Evolutionary conservation across 805 yeast genomes (phyloP).

Genomic region (Suhomyces pyralidae): DNA sequence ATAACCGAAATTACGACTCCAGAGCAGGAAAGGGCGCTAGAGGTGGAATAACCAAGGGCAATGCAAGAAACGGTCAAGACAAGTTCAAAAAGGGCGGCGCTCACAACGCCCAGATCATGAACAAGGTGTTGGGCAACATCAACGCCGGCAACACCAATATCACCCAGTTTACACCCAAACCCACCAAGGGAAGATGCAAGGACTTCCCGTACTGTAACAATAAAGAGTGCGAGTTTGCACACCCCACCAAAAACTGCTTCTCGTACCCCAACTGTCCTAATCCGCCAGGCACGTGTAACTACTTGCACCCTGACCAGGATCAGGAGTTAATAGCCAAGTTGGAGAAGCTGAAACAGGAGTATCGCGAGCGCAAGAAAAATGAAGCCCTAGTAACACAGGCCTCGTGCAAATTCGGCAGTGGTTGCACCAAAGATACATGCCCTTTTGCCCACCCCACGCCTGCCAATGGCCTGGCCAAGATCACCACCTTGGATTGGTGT

Average conservation of each 20-base stretch:
- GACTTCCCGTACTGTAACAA: conserved; percentile 70
- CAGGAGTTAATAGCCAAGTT: conserved; percentile 65
- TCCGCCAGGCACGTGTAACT: conserved; percentile 78
- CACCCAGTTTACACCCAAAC: conserved; percentile 38
- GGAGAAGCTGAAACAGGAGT: conserved; percentile 58
- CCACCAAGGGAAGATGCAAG: conserved; percentile 63
- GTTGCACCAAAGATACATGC: conserved; percentile 76
- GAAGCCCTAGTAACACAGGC: conserved; percentile 36
- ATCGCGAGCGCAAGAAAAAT: conserved; percentile 35
- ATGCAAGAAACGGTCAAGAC: conserved; percentile 11
- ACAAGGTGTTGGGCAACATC: conserved; percentile 39
- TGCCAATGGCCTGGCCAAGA: conserved; percentile 69
- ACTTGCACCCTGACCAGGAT: conserved; percentile 83
- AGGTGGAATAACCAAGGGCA: conserved; percentile 23
- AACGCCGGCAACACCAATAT: conserved; percentile 22
- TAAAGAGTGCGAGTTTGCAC: conserved; percentile 69
- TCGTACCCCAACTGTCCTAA: conserved; percentile 76
- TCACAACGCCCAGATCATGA: conserved; percentile 39
- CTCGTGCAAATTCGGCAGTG: conserved; percentile 71
- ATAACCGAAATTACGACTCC: conserved; percentile 4
- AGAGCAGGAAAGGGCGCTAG: conserved; percentile 6
- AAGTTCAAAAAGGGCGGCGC: background rate
- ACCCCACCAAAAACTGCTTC: conserved; percentile 75
- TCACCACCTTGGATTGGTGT: conserved; percentile 73
- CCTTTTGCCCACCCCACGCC: conserved; percentile 93